Conservation (phyloP, 176 grass and related monocot species). For the Oryza australiensis region DNA sequence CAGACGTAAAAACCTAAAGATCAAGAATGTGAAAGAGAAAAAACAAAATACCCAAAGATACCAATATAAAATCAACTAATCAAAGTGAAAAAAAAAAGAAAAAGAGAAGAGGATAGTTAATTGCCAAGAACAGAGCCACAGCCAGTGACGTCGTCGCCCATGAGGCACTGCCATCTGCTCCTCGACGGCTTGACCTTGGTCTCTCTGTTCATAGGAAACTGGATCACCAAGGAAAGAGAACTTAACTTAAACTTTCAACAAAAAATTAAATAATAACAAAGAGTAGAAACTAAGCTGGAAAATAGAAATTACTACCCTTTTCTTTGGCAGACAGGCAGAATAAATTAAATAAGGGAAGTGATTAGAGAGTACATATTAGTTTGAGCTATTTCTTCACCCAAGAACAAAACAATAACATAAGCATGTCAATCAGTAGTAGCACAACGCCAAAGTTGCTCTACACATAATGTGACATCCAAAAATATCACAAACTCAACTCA, state of each 20-base stretch:
- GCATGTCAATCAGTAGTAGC: not conserved
- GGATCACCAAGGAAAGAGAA: not conserved
- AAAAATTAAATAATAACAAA: not conserved
- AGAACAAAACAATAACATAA: not conserved
- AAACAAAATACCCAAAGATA: no score
- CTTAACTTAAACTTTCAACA: not conserved
- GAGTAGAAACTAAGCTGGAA: not conserved
- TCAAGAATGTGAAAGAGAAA: no score
- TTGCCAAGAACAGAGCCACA: conserved; percentile 53
- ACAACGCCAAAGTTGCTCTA: not conserved
- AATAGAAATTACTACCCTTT: not conserved
- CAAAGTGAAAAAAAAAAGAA: not conserved
- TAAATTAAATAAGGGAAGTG: not conserved
- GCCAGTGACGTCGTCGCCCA: conserved; percentile 57
- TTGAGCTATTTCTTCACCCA: not conserved
- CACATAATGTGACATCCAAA: no score
- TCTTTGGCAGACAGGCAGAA: not conserved
- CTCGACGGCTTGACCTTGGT: not conserved
- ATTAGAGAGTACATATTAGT: not conserved
- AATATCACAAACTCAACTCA: not conserved
- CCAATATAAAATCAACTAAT: not conserved
- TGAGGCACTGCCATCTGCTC: conserved; percentile 41
- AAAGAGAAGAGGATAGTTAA: not conserved
- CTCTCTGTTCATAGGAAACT: not conserved
- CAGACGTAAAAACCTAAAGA: no score